Evolutionary conservation across 2,329 filamentous ascomycete genomes (phyloP), one percentile per base, ranked within the genome.

Genomic region (Paracoccidioides brasiliensis): DNA sequence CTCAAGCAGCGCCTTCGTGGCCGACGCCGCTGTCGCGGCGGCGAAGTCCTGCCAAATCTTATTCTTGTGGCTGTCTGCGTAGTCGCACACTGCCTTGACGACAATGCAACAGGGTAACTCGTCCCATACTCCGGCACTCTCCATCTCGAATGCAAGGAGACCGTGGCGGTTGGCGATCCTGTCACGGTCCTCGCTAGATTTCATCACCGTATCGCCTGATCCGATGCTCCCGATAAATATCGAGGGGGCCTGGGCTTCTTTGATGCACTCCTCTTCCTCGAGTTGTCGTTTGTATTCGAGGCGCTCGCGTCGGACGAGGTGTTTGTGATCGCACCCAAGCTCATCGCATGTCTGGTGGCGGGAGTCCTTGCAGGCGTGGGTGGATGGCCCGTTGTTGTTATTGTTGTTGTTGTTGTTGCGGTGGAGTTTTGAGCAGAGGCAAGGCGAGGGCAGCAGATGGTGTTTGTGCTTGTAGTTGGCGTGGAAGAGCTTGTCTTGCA

Each of bases 161-260:
- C 46, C 51, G 5, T 59, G 32, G 30, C 56, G 8, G 14, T 54
- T 40, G 2, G 70, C 65, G 12, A 74, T 61, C 0, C 30, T 15
- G 53, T 76, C 73, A 6, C 73, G 66, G 15, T 67, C 57, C 10
- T 62, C 51, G 1, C 66, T 69, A n/a, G 67, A 68, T 48, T 71
- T 73, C 56, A 77, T 70, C 1, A 76, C 70, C 1, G 63, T 64
- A 52, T 76, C 67, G 10, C 67, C 71, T 0, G 71, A 74, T 5
- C 65, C 73, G 1, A 76, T 65, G 0, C 57, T 52, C 0, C 74
- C 73, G 38, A 75, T 60, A 49, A 72, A 68, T 0, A 75, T 54
- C 0, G 4, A 10, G 55, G 38, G 67, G 66, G 15, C 5, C 41
- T 40, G 30, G 8, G 43, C 45, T 8, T 35, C 28, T 5, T 7